phyloP scores from a whole-genome alignment of 2,329 filamentous ascomycete species.

The Colletotrichum truncatum region DNA sequence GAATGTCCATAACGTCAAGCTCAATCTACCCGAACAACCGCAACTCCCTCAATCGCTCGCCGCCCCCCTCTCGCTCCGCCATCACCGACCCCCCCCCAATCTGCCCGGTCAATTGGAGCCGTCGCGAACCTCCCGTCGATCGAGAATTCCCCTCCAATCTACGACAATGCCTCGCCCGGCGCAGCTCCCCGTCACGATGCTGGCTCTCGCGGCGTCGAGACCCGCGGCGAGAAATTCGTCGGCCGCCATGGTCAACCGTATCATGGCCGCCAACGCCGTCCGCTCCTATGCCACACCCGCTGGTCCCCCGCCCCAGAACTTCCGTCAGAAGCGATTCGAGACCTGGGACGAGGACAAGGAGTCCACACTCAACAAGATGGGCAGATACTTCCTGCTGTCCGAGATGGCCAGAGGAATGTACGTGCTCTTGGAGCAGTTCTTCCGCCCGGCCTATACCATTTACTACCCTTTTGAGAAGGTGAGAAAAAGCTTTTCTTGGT shows the following conservation, averaged over 20 bases:
- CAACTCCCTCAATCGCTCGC: neutral
- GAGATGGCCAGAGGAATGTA: constrained; percentile 99
- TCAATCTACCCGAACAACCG: constrained; percentile 20
- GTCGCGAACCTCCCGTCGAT: constrained; percentile 14
- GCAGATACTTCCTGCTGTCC: constrained; percentile 93
- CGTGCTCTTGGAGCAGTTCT: constrained; percentile 96
- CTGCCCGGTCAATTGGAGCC: constrained; percentile 28
- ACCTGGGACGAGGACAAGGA: constrained; percentile 86
- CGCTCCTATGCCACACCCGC: constrained; percentile 71
- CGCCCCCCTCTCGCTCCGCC: constrained; percentile 14
- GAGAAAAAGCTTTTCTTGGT: constrained; percentile 33
- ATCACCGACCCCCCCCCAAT: constrained; percentile 3
- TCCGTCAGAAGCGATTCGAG: constrained; percentile 78
- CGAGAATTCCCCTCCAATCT: constrained; percentile 9
- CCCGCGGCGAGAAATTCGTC: constrained; percentile 22
- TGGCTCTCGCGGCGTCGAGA: constrained; percentile 29
- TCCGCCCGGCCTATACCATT: constrained; percentile 97
- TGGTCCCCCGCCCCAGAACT: constrained; percentile 81
- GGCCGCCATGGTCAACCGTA: constrained; percentile 17
- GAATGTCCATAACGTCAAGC: constrained; percentile 30
- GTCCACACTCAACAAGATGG: constrained; percentile 81
- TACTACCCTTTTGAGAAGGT: constrained; percentile 98
- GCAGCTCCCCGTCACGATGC: constrained; percentile 29
- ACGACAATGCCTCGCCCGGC: constrained; percentile 30
- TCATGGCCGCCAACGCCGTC: constrained; percentile 28